Evolutionary conservation across 139 green algal species (phyloP).

Genomic region (Chlamydomonas applanata): DNA sequence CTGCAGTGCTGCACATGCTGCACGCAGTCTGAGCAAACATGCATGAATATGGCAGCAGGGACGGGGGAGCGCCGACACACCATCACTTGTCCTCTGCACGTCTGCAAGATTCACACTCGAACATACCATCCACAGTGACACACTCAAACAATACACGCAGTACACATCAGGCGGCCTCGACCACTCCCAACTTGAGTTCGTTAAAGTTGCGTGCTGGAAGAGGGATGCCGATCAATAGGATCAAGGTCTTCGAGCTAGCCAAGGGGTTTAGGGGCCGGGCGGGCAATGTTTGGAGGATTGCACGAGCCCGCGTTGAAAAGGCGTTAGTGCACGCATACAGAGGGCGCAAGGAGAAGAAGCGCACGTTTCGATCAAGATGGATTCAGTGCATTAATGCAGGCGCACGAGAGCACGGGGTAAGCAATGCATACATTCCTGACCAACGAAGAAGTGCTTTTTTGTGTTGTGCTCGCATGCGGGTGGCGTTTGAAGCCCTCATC

Average conservation of each 20-base stretch:
- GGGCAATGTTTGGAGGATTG: conserved; percentile 91
- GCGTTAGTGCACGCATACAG: conserved; percentile 88
- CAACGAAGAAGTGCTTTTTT: too few relatives aligned
- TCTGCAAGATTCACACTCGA: too few relatives aligned
- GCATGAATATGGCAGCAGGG: too few relatives aligned
- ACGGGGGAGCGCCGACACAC: background rate
- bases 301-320: conserved; percentile 85
- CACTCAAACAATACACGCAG: too few relatives aligned
- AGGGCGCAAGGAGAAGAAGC: conserved; percentile 87
- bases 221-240: conserved; percentile 57
- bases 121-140: too few relatives aligned
- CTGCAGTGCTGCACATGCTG: too few relatives aligned
- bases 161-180: too few relatives aligned
- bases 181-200: too few relatives aligned
- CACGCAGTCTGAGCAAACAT: too few relatives aligned
- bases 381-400: conserved; percentile 91
- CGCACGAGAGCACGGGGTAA: conserved; percentile 82
- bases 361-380: conserved; percentile 86
- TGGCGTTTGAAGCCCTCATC: background rate
- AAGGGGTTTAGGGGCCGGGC: conserved; percentile 87
- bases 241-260: conserved; percentile 83
- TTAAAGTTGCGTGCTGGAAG: too few relatives aligned
- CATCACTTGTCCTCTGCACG: background rate
- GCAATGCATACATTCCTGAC: too few relatives aligned
- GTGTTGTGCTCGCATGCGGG: background rate